Conservation (phyloP, 1,284 basidiomycete species). For the Malassezia sp. region DNA sequence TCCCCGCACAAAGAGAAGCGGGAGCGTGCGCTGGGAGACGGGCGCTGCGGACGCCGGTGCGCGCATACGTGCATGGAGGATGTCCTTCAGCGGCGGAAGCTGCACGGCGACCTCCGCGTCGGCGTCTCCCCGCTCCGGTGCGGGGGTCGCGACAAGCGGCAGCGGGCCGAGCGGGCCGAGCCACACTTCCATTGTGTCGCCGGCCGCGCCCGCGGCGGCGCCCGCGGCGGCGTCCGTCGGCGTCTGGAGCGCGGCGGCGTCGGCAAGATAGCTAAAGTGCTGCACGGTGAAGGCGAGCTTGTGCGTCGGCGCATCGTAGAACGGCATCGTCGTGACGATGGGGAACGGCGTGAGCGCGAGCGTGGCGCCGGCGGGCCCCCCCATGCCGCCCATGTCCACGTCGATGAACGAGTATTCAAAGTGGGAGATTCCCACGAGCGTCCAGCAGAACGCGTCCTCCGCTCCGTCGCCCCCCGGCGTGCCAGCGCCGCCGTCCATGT, state of each 20-base stretch:
- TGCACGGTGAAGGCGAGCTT: constrained; percentile 70
- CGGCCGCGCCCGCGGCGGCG: constrained; percentile 51
- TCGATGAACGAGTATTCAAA: constrained; percentile 92
- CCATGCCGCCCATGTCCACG: constrained; percentile 63
- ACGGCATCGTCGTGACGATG: constrained; percentile 66
- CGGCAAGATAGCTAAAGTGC: constrained; percentile 55
- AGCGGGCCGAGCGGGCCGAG: constrained; percentile 77
- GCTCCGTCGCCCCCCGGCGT: constrained; percentile 62
- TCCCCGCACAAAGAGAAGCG: constrained; percentile 38
- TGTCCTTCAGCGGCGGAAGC: constrained; percentile 21
- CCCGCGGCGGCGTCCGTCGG: constrained; percentile 16
- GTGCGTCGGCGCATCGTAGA: constrained; percentile 61
- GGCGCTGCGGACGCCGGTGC: not conserved
- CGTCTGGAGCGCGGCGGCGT: constrained; percentile 8
- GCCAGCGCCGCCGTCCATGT: not conserved
- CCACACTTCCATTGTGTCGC: constrained; percentile 66
- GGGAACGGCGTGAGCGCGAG: constrained; percentile 66
- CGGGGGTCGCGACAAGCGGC: constrained; percentile 1
- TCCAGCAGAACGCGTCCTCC: constrained; percentile 89
- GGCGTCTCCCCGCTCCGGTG: constrained; percentile 7
- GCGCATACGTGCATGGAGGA: constrained; percentile 16
- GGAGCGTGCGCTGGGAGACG: constrained; percentile 23
- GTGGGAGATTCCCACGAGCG: constrained; percentile 83
- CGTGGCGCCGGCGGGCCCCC: constrained; percentile 54
- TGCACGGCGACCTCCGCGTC: constrained; percentile 25